These are phyloP conservation scores for Albugo candida DNA, from an alignment of 352 stramenopile genomes.

Conservation along the genomic window DNA sequence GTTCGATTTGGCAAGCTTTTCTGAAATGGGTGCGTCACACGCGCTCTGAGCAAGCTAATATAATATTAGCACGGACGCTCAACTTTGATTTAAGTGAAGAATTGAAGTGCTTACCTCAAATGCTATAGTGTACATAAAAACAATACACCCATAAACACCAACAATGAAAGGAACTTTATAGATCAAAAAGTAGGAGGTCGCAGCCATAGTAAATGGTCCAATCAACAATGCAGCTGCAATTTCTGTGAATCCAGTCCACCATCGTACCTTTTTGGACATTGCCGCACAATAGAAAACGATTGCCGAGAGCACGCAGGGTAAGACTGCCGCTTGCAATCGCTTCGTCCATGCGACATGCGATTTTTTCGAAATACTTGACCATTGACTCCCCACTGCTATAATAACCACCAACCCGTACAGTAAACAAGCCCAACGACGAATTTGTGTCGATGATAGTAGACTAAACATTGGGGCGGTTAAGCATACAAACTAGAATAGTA, in stretches of 20 bases:
- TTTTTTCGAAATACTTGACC: too few relatives aligned
- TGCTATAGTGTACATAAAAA: constrained; percentile 34
- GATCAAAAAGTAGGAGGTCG: constrained; percentile 31
- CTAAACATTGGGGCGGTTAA: constrained; percentile 7
- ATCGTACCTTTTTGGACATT: too few relatives aligned
- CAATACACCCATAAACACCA: constrained; percentile 24
- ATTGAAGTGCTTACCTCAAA: constrained; percentile 15
- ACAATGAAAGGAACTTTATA: constrained; percentile 20
- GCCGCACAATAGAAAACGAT: too few relatives aligned
- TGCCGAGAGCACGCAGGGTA: too few relatives aligned
- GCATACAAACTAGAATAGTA: too few relatives aligned
- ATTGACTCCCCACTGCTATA: too few relatives aligned
- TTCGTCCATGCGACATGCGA: too few relatives aligned
- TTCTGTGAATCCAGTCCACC: constrained; percentile 19
- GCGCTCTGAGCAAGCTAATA: constrained; percentile 38
- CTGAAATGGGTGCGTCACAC: constrained; percentile 44
- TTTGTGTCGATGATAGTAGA: constrained; percentile 47
- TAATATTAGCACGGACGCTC: not conserved
- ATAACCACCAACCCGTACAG: constrained; percentile 21
- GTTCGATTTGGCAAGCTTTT: constrained; percentile 20
- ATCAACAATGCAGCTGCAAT: constrained; percentile 20
- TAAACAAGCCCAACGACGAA: constrained; percentile 42
- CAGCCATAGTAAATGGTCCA: constrained; percentile 32
- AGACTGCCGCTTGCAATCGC: too few relatives aligned
- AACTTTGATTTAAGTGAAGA: not conserved